Base-by-base conservation (phyloP, 1,284 basidiomycete species). In the Malassezia vespertilionis region DNA sequence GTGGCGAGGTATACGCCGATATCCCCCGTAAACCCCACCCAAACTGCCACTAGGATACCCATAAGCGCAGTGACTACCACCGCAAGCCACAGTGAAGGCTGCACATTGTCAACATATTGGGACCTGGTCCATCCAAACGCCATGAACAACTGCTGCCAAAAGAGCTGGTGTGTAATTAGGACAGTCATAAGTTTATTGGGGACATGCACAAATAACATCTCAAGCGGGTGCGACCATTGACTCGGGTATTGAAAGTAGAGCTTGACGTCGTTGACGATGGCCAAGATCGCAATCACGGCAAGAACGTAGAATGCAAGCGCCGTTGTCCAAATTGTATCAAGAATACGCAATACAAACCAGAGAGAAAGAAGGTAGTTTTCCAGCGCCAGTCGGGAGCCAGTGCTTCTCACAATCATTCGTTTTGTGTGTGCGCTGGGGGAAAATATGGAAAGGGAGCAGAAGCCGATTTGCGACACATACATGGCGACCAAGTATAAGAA, bases 261-360 rank as follows among this genome's bases (percentile, higher is more conserved):
- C 21, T 65, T 44, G 15, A 61, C 43, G 22, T 52, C 53, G 34
- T 62, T 65, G 44, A 59, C 50, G 27, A 65, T 46, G 2, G 65
- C 51, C 14, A 68, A 28, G 8, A 63, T 15, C 2, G 56, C 55
- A 24, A 58, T 58, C 31, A 60, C 39, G 6, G 51, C 54, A 2
- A 70, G 47, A 8, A 54, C 34, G 10, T 41, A 55, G 18, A 54
- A 54, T n/a, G 59, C 65, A 12, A 58, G 41, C 26, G 59, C 46
- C 22, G 60, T 60, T 5, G 62, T 52, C 14, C 39, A 30, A 4
- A 44, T 54, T 5, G 57, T 63, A 44, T 68, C 57, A 23, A 70
- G 26, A 58, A 86, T 83, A 79, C 83, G 89, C 54, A 81, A 75
- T 32, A 89, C 77, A 0, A 83, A 83, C 84, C 86, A 90, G 3